Base-by-base conservation (phyloP, 805 yeast species). In the Starmerella powellii region DNA sequence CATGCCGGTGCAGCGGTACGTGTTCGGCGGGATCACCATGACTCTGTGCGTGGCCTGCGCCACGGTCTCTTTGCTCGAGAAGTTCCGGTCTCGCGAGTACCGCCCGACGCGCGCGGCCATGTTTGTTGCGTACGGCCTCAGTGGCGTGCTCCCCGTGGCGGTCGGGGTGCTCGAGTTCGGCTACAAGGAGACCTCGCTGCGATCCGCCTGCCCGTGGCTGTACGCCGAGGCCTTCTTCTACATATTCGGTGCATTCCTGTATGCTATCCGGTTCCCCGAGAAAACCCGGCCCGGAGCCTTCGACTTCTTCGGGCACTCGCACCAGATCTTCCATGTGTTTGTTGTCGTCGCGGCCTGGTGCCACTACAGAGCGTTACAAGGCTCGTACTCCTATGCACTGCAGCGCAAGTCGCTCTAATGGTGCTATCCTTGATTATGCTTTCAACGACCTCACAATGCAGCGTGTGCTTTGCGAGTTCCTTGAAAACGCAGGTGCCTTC, bases 251-350 rank as follows among this genome's bases (percentile, higher is more conserved):
- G 95, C 95, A 0, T 66, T 68, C 2, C 59, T 87, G 40, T 86
- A 86, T 58, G 95, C 93, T 0, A 58, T 68, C 19, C 66, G 95
- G 46, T 59, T 81, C 27, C 96, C 96, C 0, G 96, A 86, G 56
- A 66, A 80, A 37, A 64, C 66, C 32, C 51, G 50, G 4, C 83
- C 84, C 0, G 86, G 86, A 0, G 58, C 45, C 17, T 81, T 70
- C 56, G 94, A 84, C 51, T 54, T 73, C 10, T 68, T 73, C 60
- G 94, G 94, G 1, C 80, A 81, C 50, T 80, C 93, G 6, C 95
- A 85, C 58, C 95, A 85, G 56, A 69, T 85, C 8, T 84, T 85
- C 56, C 94, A 84, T 58, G 60, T 80, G 8, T 59, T 80, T 53
- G 94, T 84, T 6, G 86, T 83, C 0, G 50, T 76, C 11, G 94